Conservation (phyloP, 352 stramenopile genomes). For the Globisporangium parvum region DNA sequence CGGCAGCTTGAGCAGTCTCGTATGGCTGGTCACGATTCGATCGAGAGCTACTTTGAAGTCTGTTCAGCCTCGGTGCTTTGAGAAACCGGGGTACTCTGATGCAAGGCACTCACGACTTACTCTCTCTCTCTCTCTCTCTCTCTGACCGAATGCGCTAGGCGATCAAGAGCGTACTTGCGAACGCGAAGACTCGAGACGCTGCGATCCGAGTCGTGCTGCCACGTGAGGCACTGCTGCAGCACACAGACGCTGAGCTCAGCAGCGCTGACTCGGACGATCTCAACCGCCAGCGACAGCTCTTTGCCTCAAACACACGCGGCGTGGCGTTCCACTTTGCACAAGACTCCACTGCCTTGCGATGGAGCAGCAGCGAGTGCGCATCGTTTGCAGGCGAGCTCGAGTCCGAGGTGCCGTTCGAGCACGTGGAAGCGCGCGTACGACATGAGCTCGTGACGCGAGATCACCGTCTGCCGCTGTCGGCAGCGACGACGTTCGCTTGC, state of each 20-base stretch:
- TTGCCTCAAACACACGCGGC: background rate
- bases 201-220: background rate
- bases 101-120: no score
- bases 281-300: background rate
- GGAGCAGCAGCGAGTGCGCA: background rate
- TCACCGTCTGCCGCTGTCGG: conserved; percentile 20
- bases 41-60: background rate
- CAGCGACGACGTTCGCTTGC: conserved; percentile 5
- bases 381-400: conserved; percentile 1
- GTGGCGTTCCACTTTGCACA: conserved; percentile 5
- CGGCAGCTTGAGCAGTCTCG: background rate
- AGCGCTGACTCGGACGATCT: background rate
- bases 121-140: background rate
- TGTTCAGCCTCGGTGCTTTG: no score
- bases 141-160: background rate
- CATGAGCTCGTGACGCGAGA: conserved; percentile 22
- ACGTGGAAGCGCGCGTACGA: conserved; percentile 15
- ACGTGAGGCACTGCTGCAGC: background rate
- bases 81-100: no score
- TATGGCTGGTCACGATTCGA: background rate
- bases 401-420: conserved; percentile 8
- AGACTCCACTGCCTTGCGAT: background rate
- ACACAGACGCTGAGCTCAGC: background rate
- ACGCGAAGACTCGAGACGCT: no score
- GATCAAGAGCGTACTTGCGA: background rate